Base-by-base conservation (phyloP, 2,329 filamentous ascomycete genomes). In the Dactylellina parvicollis region DNA sequence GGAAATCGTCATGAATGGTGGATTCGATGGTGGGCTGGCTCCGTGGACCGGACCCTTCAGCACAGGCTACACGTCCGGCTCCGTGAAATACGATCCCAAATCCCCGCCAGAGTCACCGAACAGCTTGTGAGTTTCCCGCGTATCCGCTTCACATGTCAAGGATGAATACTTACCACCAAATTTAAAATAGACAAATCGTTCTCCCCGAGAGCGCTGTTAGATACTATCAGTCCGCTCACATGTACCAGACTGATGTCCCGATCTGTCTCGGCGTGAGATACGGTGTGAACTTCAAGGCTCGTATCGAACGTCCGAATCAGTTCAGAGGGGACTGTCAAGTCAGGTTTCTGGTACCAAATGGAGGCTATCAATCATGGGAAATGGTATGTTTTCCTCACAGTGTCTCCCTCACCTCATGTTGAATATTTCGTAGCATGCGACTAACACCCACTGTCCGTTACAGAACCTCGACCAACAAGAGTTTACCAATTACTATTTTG, bases 21-120 rank as follows among this genome's bases (percentile, higher is more conserved):
- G 49, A 4, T 75, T 75, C 49, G 60, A 67, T 42, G 67, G 56
- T 61, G 75, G 73, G n/a, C n/a, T n/a, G n/a, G n/a, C 8, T 14
- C 42, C 56, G 14, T 60, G 56, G 56, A 60, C 56, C 16, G 56
- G 56, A 5, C 56, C 56, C 1, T 30, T 16, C 4, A 60, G 56
- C 30, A 60, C 56, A 18, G 56, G 56, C 0, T 4, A 3, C 12
- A 28, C 56, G 1, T 60, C 42, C 20, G 56, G 56, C 4, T 24
- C 5, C 30, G 28, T 60, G 30, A 1, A 38, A 18, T 16, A 12
- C 2, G 56, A 60, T 24, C 12, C 18, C 7, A 60, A 32, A 30
- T 60, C 56, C 2, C 56, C 42, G 1, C 40, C 56, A 49, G 56
- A 60, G 8, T 60, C 56, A 8, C 56, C 56, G 4, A 9, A 42